A percentile compares a stretch with the other conserved stretches of the same genome.
Evolutionary conservation across 2,329 filamentous ascomycete genomes (phyloP).

Genomic region (Talaromyces pinophilus): DNA sequence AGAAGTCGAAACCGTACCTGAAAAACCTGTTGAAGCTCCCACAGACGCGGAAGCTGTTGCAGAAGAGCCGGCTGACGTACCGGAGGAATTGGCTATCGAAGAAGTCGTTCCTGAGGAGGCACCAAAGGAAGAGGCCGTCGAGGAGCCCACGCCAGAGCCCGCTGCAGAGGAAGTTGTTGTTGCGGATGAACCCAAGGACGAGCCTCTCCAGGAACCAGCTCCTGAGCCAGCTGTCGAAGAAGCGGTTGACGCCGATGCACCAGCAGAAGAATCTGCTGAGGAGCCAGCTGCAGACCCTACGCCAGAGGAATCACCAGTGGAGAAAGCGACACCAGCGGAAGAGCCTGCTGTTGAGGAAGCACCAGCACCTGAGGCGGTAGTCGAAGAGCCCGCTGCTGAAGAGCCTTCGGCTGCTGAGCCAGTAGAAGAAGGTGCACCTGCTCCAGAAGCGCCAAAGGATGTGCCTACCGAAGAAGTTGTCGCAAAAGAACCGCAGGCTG

Average conservation of each 20-base stretch:
- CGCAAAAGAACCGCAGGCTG: neutral
- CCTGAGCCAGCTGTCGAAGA: conserved; percentile 7
- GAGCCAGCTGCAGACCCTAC: conserved; percentile 22
- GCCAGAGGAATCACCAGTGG: conserved; percentile 22
- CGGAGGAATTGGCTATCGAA: conserved; percentile 23
- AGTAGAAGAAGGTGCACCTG: conserved; percentile 24
- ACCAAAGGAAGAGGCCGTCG: conserved; percentile 24
- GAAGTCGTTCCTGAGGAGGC: conserved; percentile 23
- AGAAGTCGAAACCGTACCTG: neutral
- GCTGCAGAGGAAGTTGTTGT: conserved; percentile 25
- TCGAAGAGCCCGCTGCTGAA: conserved; percentile 26
- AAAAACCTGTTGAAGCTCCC: neutral
- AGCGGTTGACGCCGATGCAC: conserved; percentile 19
- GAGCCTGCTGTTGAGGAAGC: conserved; percentile 26
- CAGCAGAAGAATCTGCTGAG: conserved; percentile 24
- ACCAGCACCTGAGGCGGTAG: conserved; percentile 22
- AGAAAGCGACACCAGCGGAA: conserved; percentile 24
- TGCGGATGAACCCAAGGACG: conserved; percentile 8
- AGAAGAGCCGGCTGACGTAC: conserved; percentile 22
- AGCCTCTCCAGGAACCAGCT: conserved; percentile 16
- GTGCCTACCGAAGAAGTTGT: conserved; percentile 19
- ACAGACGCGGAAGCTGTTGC: conserved; percentile 23
- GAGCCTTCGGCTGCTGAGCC: conserved; percentile 14
- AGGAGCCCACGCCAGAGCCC: conserved; percentile 24
- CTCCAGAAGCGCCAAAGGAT: conserved; percentile 25